Evolutionary conservation across 164 flowering plant species (phyloP).

Genomic region (Vitis vinifera): ASM3070453v1 NC_081818.1:23082501-23083000

Average conservation of each 20-base stretch:
- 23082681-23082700: constrained; percentile 96
- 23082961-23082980: constrained; percentile 50
- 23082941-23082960: constrained; percentile 97
- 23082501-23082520: too few species aligned
- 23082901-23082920: constrained; percentile 83
- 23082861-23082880: constrained; percentile 99
- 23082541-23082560: constrained; percentile 62
- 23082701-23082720: constrained; percentile 95
- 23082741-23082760: constrained; percentile 97
- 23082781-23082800: constrained; percentile 95
- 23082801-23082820: constrained; percentile 99
- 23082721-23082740: constrained; percentile 98
- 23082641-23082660: constrained; percentile 54
- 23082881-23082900: constrained; percentile 92
- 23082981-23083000: not conserved
- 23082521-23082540: not conserved
- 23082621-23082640: constrained; percentile 43
- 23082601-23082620: constrained; percentile 47
- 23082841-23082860: constrained; percentile 99
- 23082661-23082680: constrained; percentile 97
- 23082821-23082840: constrained; percentile 95
- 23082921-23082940: constrained; percentile 96
- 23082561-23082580: constrained; percentile 97
- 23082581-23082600: constrained; percentile 79
- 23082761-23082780: constrained; percentile 86